phyloP scores from a whole-genome alignment of 78 protist species.

The Neovahlkampfia damariscottae region DNA sequence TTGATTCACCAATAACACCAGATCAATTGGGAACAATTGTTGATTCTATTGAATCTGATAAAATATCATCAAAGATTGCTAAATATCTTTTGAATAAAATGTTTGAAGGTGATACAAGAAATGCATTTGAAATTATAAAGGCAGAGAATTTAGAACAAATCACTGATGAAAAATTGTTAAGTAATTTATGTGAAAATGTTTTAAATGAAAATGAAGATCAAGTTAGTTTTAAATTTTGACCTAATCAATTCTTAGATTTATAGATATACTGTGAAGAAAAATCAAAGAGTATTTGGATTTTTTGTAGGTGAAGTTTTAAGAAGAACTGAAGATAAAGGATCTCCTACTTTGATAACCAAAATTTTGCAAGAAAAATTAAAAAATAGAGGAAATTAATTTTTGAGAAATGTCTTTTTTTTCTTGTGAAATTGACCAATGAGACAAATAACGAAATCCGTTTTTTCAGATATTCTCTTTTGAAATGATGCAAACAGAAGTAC shows the following conservation, averaged over 20 bases:
- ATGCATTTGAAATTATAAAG: not conserved
- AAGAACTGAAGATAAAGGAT: not conserved
- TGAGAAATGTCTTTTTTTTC: too few species aligned
- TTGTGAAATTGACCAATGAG: too few species aligned
- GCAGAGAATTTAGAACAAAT: not conserved
- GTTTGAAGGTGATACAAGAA: not conserved
- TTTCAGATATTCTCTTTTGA: too few species aligned
- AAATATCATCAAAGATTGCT: not conserved
- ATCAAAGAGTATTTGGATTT: not conserved
- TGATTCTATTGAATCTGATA: not conserved
- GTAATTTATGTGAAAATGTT: not conserved
- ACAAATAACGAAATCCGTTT: too few species aligned
- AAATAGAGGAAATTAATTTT: too few species aligned
- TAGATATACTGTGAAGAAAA: not conserved
- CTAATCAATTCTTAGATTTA: too few species aligned
- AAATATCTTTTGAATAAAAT: not conserved
- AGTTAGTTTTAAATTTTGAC: too few species aligned
- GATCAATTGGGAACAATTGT: not conserved
- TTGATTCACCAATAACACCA: conserved; percentile 10
- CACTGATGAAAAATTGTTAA: not conserved
- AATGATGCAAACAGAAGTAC: too few species aligned
- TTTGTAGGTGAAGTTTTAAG: not conserved
- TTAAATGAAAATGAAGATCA: not conserved
- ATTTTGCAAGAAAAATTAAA: conserved; percentile 1
- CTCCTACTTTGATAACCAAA: not conserved